Conservation (phyloP, 176 grass and related monocot species). For the Rhynchospora breviuscula region DNA sequence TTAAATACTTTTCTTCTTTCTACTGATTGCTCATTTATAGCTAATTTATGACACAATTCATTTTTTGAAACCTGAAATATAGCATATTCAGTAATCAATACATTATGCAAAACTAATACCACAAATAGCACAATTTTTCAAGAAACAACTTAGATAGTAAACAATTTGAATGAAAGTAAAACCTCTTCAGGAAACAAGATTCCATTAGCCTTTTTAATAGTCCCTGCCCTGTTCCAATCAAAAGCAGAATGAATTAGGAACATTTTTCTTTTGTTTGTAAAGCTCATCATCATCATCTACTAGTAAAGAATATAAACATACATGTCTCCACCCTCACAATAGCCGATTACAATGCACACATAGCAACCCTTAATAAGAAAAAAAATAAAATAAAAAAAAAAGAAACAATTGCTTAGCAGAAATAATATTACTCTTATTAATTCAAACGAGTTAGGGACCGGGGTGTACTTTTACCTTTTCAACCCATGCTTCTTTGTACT, state of each 20-base stretch:
- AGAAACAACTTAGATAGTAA: conserved; percentile 4
- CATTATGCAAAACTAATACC: not conserved
- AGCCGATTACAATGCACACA: conserved; percentile 89
- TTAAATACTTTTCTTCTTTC: not conserved
- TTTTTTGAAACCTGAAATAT: not conserved
- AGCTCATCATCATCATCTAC: conserved; percentile 6
- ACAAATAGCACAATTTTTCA: not conserved
- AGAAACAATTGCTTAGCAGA: not conserved
- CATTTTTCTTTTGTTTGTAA: not conserved
- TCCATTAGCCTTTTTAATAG: conserved; percentile 71
- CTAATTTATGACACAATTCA: not conserved
- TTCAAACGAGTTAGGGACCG: not conserved
- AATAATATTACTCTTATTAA: not conserved
- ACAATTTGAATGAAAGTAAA: conserved; percentile 17
- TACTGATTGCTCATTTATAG: not conserved
- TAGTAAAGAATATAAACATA: conserved; percentile 24
- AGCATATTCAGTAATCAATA: not conserved
- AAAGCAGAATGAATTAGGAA: not conserved
- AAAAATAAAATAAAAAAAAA: not conserved
- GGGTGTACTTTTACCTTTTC: conserved; percentile 62
- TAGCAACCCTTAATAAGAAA: conserved; percentile 60
- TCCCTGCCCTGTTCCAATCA: conserved; percentile 53
- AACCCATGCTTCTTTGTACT: conserved; percentile 94
- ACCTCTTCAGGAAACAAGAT: conserved; percentile 88
- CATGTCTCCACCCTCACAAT: conserved; percentile 95